A percentile compares a stretch with the other conserved stretches of the same genome.
phyloP scores from a whole-genome alignment of 352 stramenopile species.

The Phytophthora lateralis region DNA sequence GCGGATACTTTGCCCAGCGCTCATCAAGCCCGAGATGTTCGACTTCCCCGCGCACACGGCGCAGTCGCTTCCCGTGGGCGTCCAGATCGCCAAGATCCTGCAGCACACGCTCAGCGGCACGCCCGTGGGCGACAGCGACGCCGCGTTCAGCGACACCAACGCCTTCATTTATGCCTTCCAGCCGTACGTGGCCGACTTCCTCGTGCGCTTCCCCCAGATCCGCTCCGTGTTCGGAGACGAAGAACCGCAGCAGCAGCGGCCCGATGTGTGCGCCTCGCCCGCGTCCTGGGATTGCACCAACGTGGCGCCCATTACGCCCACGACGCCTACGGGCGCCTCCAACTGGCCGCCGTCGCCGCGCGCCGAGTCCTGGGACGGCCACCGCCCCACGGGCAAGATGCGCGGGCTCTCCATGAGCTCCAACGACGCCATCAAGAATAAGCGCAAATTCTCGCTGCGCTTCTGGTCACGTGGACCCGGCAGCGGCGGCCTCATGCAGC shows the following conservation, averaged over 20 bases:
- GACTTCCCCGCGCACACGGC: slow-evolving; percentile 67
- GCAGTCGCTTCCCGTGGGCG: slow-evolving; percentile 53
- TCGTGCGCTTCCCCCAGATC: slow-evolving; percentile 67
- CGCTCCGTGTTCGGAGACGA: slow-evolving; percentile 33
- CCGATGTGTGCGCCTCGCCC: slow-evolving; percentile 14
- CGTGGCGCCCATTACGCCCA: slow-evolving; percentile 36
- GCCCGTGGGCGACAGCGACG: slow-evolving; percentile 50
- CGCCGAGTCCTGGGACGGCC: slow-evolving; percentile 38
- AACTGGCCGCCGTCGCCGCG: slow-evolving; percentile 30
- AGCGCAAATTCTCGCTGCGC: slow-evolving; percentile 73
- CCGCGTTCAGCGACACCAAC: slow-evolving; percentile 54
- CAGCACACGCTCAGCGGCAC: slow-evolving; percentile 77
- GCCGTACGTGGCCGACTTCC: slow-evolving; percentile 64
- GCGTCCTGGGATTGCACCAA: slow-evolving; percentile 37
- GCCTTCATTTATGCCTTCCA: slow-evolving; percentile 71
- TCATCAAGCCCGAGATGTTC: slow-evolving; percentile 86
- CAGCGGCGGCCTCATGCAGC: slow-evolving; percentile 21
- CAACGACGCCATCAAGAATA: slow-evolving; percentile 56
- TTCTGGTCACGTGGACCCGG: slow-evolving; percentile 55
- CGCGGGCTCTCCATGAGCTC: slow-evolving; percentile 64
- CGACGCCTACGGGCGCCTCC: slow-evolving; percentile 30
- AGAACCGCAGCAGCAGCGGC: slow-evolving; percentile 24
- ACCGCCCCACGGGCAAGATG: slow-evolving; percentile 51
- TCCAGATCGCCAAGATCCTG: slow-evolving; percentile 84
- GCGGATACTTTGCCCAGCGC: slow-evolving; percentile 72